Base-by-base conservation (phyloP, 1,139 yeast genomes). In the Candida sp. region DNA sequence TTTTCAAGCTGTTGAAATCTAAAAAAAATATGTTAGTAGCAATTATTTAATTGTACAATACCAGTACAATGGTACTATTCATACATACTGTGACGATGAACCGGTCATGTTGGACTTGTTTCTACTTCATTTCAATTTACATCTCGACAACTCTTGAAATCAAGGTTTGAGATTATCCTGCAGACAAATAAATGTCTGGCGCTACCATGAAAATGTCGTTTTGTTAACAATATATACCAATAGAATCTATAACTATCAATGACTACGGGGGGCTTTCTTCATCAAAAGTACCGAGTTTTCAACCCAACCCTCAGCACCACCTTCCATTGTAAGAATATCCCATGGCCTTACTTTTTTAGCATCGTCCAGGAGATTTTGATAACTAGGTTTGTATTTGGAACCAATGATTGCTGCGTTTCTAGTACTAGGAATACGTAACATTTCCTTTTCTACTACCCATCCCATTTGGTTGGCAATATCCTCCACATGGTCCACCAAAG, bases 271-370 rank as follows among this genome's bases (percentile, higher is more conserved):
- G 2, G 72, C 63, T 42, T 61, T 70, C 53, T 76, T 82, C 77
- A 82, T 80, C 54, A 87, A 66, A 4, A 79, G 73, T 79, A 86
- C 76, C 11, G 88, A 77, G 54, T 82, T 83, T 54, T 84, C 91
- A 7, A 89, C 86, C 96, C 97, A 91, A 0, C 90, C 88, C 45
- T 84, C 90, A 1, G 95, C 91, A 4, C 96, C 96, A 4, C 97
- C 97, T 57, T 88, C 95, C 54, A 78, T 64, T 5, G 79, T 76
- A 22, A 90, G 58, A 2, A 82, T 67, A 40, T 83, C 87, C 50
- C 78, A 73, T 1, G 87, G 78, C 41, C 77, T 61, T 21, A 57
- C 52, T 22, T 60, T 64, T 9, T 50, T 46, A 21, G 57, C 52
- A 35, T 73, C 73, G 29, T 57, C 51, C 3, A 55, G 51, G 38